phyloP scores from a whole-genome alignment of 1,139 yeast genomes.

The Kazachstania sp. region DNA sequence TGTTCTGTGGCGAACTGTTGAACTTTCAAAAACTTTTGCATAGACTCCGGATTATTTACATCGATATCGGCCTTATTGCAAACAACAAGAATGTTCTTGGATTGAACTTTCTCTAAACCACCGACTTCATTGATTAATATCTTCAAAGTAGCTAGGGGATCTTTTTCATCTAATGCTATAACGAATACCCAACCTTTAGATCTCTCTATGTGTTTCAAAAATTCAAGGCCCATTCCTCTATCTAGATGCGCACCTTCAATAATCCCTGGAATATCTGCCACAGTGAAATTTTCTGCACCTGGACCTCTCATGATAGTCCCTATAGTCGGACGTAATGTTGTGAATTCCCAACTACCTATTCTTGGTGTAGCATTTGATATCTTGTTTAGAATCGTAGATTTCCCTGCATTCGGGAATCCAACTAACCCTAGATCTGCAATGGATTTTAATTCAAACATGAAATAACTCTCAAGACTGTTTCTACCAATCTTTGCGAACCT shows the following conservation, averaged over 20 bases:
- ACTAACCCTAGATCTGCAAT: conserved; percentile 91
- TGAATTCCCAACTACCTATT: conserved; percentile 95
- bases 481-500: conserved; percentile 79
- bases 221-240: conserved; percentile 90
- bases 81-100: conserved; percentile 61
- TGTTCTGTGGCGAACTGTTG: conserved; percentile 36
- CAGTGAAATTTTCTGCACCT: conserved; percentile 72
- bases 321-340: conserved; percentile 84
- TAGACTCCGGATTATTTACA: conserved; percentile 32
- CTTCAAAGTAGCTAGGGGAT: conserved; percentile 59
- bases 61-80: conserved; percentile 87
- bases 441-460: conserved; percentile 73
- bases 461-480: conserved; percentile 53
- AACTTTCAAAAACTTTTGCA: conserved; percentile 37
- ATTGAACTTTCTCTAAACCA: conserved; percentile 38
- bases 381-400: conserved; percentile 80
- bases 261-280: conserved; percentile 96
- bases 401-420: conserved; percentile 95
- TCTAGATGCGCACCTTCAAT: conserved; percentile 78
- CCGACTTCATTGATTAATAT: conserved; percentile 66
- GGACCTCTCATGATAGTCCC: conserved; percentile 66
- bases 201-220: conserved; percentile 83
- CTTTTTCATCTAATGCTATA: conserved; percentile 53
- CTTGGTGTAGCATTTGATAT: conserved; percentile 84
- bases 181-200: conserved; percentile 87